Evolutionary conservation across 2,329 filamentous ascomycete genomes (phyloP).

Genomic region (Trichophyton benhamiae): DNA sequence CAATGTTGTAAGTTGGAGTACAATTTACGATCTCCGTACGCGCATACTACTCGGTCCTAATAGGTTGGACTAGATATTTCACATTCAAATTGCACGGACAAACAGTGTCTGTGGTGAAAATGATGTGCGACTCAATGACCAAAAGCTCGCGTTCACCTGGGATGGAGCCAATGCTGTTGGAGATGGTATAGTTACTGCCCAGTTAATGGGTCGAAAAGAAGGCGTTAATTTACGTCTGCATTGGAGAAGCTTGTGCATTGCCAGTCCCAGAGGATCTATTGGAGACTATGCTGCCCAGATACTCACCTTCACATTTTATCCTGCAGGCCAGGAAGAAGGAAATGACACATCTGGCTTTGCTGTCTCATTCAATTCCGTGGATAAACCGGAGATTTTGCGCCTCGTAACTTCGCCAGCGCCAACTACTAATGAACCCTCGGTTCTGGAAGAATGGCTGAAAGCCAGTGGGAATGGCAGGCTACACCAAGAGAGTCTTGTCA

Average conservation of each 20-base stretch:
- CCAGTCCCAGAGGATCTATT: conserved; percentile 13
- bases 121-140: conserved; percentile 21
- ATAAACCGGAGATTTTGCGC: conserved; percentile 19
- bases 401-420: conserved; percentile 18
- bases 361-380: conserved; percentile 21
- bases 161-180: conserved; percentile 17
- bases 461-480: conserved; percentile 8
- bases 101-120: conserved; percentile 19
- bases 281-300: conserved; percentile 18
- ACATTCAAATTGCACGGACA: conserved; percentile 18
- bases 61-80: conserved; percentile 17
- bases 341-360: conserved; percentile 23
- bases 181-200: conserved; percentile 17
- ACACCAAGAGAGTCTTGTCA: conserved; percentile 3
- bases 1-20: conserved; percentile 12
- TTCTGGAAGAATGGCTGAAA: conserved; percentile 17
- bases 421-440: conserved; percentile 11
- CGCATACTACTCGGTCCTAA: background rate
- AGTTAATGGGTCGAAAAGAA: conserved; percentile 12
- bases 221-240: conserved; percentile 15
- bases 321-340: conserved; percentile 13
- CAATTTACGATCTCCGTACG: background rate
- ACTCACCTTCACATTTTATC: conserved; percentile 20
- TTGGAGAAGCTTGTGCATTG: conserved; percentile 21
- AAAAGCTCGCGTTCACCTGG: conserved; percentile 17